These are phyloP conservation scores for Sugiyamaella sp. DNA, from an alignment of 1,139 yeast genomes.

Conservation along the genomic window DNA sequence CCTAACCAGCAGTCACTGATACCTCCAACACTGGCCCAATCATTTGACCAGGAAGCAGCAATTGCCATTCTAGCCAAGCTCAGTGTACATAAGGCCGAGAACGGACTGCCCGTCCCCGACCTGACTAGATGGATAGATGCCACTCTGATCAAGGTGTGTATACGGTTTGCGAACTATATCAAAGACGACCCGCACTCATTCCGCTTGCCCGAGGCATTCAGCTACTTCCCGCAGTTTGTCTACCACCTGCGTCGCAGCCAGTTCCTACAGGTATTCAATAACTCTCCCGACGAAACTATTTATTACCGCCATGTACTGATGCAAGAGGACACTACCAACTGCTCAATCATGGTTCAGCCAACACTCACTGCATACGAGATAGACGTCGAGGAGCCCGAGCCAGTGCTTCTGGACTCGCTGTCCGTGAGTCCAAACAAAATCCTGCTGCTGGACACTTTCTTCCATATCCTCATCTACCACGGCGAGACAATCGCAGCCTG, in stretches of 20 bases:
- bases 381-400: constrained; percentile 56
- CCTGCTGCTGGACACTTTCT: constrained; percentile 69
- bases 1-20: constrained; percentile 39
- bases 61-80: constrained; percentile 62
- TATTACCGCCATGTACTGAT: constrained; percentile 67
- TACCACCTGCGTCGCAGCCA: constrained; percentile 73
- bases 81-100: constrained; percentile 52
- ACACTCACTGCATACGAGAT: constrained; percentile 67
- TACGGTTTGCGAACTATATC: constrained; percentile 74
- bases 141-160: constrained; percentile 70
- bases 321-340: constrained; percentile 67
- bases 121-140: constrained; percentile 79
- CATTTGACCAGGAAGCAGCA: constrained; percentile 74
- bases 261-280: constrained; percentile 69
- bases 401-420: constrained; percentile 69
- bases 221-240: constrained; percentile 74
- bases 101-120: constrained; percentile 59
- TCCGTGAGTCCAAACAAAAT: constrained; percentile 65
- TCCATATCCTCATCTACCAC: constrained; percentile 70
- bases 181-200: constrained; percentile 70
- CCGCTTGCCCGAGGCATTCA: constrained; percentile 66
- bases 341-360: constrained; percentile 77
- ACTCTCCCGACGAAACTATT: constrained; percentile 79
- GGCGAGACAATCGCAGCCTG: constrained; percentile 71
- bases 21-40: constrained; percentile 29